A percentile compares a stretch with the other conserved stretches of the same genome.
Evolutionary conservation across 495 filamentous ascomycete genomes (phyloP).

Genomic region (Penicillium coprophilum): DNA sequence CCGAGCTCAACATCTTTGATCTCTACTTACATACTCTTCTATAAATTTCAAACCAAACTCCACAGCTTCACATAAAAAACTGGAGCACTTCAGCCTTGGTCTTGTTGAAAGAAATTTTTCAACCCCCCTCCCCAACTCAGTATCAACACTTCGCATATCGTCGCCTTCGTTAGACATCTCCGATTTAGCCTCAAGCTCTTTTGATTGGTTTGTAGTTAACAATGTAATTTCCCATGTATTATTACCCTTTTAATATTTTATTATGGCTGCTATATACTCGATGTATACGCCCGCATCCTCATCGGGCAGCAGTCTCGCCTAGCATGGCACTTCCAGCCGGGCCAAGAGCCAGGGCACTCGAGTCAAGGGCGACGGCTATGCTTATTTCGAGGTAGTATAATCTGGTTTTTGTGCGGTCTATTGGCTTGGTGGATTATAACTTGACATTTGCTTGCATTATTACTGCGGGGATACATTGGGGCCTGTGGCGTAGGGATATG

Average conservation of each 20-base stretch:
- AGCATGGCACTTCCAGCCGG: conserved; percentile 20
- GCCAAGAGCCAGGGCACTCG: conserved; percentile 13
- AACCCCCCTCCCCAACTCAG: too few relatives aligned
- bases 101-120: neutral
- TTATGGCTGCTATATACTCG: neutral
- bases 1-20: neutral
- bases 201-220: neutral
- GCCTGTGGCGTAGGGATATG: neutral
- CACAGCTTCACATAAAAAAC: neutral
- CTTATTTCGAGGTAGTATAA: neutral
- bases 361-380: neutral
- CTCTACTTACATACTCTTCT: neutral
- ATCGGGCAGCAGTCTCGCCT: conserved; percentile 15
- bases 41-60: neutral
- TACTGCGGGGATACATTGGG: neutral
- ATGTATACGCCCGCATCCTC: too few relatives aligned
- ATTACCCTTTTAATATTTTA: neutral
- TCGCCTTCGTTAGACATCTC: too few relatives aligned
- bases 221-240: too few relatives aligned
- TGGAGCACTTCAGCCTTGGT: neutral
- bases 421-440: neutral
- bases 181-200: neutral
- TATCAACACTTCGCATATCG: too few relatives aligned
- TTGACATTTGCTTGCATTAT: neutral
- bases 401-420: too few relatives aligned